Percentiles rank a stretch among this genome's conserved stretches.
phyloP scores from a whole-genome alignment of 2,329 filamentous ascomycete species.

The Stenocarpella maydis region DNA sequence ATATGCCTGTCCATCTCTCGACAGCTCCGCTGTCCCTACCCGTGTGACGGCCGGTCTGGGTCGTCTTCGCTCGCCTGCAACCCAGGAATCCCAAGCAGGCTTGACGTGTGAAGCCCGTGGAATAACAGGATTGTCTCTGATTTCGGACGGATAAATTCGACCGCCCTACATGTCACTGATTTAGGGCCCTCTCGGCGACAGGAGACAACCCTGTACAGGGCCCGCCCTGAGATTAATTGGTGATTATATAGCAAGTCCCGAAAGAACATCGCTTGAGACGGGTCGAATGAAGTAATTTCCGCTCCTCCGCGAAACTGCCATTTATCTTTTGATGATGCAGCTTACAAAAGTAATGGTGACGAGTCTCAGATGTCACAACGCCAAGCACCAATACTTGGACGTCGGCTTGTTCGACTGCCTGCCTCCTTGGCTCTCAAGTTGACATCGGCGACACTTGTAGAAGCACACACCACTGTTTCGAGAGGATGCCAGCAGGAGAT shows the following conservation, averaged over 20 bases:
- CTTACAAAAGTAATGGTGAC: neutral
- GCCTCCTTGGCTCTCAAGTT: neutral
- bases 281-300: conserved; percentile 24
- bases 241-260: neutral
- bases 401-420: neutral
- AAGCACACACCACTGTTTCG: conserved; percentile 5
- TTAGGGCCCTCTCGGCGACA: conserved; percentile 9
- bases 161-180: conserved; percentile 19
- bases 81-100: neutral
- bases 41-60: conserved; percentile 15
- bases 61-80: neutral
- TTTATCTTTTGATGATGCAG: conserved; percentile 5
- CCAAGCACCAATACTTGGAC: neutral
- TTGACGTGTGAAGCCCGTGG: conserved; percentile 5
- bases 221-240: conserved; percentile 8
- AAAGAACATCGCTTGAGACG: conserved; percentile 16
- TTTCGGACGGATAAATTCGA: conserved; percentile 17
- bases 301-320: conserved; percentile 3
- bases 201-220: conserved; percentile 15
- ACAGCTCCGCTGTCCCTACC: conserved; percentile 15
- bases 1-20: neutral
- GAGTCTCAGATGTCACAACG: conserved; percentile 3
- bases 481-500: neutral
- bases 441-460: neutral
- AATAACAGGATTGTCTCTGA: conserved; percentile 8